Evolutionary conservation across 1,284 basidiomycete genomes (phyloP).

Genomic region (Vanrija pseudolonga): DNA sequence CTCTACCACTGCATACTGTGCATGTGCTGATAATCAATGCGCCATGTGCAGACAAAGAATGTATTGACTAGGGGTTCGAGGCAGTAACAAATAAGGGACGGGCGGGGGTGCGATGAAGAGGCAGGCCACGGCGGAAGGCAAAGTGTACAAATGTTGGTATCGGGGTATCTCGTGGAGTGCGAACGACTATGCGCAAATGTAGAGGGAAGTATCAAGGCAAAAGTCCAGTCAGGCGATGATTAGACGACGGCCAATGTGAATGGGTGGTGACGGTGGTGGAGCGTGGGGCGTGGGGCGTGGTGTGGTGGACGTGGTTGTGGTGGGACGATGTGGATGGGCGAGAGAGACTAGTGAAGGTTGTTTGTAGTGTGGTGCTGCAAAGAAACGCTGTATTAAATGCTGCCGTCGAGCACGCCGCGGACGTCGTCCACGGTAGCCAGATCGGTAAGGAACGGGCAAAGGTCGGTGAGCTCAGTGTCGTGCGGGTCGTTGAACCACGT

Average conservation of each 20-base stretch:
- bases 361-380: not conserved
- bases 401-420: constrained; percentile 75
- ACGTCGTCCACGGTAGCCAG: constrained; percentile 82
- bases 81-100: not conserved
- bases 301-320: not conserved
- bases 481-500: constrained; percentile 99
- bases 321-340: too few species aligned
- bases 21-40: not conserved
- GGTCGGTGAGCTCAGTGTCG: constrained; percentile 92
- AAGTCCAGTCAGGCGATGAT: too few species aligned
- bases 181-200: not conserved
- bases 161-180: constrained; percentile 1
- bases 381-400: constrained; percentile 19
- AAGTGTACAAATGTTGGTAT: constrained; percentile 2
- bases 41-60: not conserved
- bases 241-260: too few species aligned
- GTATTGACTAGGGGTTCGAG: not conserved
- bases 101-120: not conserved
- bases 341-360: not conserved
- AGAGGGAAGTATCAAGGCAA: too few species aligned
- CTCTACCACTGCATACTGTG: too few species aligned
- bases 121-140: not conserved
- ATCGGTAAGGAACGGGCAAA: constrained; percentile 90
- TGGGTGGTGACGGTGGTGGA: too few species aligned
- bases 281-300: not conserved